Evolutionary conservation across 2,329 filamentous ascomycete species (phyloP).

Genomic region (Aspergillus clavatus): DNA sequence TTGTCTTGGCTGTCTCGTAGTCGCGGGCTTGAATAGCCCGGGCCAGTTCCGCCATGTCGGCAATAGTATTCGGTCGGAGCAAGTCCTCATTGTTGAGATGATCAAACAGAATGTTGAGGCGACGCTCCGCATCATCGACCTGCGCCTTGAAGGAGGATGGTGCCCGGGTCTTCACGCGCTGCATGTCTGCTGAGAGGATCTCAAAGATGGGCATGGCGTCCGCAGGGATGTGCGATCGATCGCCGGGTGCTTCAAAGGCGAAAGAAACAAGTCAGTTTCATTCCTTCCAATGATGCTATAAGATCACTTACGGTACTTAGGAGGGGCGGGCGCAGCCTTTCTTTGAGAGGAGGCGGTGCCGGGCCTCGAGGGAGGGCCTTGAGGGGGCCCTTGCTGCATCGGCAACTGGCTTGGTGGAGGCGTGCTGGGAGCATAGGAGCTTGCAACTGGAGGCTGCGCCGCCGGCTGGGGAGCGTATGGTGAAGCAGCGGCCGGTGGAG

Average conservation of each 20-base stretch:
- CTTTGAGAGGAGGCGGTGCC: constrained; percentile 48
- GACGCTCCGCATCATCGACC: constrained; percentile 90
- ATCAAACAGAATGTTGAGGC: constrained; percentile 89
- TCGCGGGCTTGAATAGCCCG: constrained; percentile 64
- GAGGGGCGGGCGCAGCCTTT: constrained; percentile 46
- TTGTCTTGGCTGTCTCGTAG: constrained; percentile 60
- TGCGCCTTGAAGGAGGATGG: constrained; percentile 82
- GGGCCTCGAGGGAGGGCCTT: constrained; percentile 41
- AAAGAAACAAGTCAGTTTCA: no score
- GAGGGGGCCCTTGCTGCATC: constrained; percentile 31
- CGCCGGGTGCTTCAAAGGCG: constrained; percentile 57
- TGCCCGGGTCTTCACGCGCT: constrained; percentile 78
- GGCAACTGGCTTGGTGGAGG: constrained; percentile 41
- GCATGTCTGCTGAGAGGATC: constrained; percentile 76
- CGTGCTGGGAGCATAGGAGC: constrained; percentile 43
- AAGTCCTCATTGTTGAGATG: constrained; percentile 95
- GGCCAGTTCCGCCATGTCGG: constrained; percentile 49
- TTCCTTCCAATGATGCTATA: neutral
- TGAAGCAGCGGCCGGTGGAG: constrained; percentile 35
- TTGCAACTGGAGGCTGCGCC: constrained; percentile 33
- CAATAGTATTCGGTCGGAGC: constrained; percentile 66
- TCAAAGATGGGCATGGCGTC: constrained; percentile 74
- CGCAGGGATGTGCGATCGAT: constrained; percentile 81
- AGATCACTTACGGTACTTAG: constrained; percentile 62
- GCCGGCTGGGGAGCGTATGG: constrained; percentile 58